Evolutionary conservation across 148 eudicot species (phyloP).

Genomic region (Vaccinium macrocarpon): DNA sequence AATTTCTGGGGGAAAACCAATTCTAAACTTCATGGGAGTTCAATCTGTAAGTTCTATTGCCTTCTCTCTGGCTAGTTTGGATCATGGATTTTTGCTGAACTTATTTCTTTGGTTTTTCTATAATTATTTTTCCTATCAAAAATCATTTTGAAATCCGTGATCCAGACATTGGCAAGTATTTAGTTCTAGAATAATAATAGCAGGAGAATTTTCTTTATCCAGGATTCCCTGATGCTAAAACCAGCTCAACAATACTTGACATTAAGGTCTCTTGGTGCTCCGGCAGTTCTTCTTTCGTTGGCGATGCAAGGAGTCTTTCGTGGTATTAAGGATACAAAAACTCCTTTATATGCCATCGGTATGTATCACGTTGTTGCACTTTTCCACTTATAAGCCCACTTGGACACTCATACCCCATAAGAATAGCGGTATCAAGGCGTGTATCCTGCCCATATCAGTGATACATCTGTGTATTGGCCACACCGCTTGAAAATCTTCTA

Average conservation of each 20-base stretch:
- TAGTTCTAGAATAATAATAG: background rate
- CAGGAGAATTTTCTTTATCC: background rate
- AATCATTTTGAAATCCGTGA: background rate
- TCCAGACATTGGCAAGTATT: background rate
- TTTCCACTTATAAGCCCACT: background rate
- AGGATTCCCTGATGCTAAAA: constrained; percentile 68
- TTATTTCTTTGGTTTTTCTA: background rate
- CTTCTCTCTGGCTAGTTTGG: background rate
- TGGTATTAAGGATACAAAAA: constrained; percentile 78
- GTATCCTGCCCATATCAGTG: background rate
- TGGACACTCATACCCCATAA: background rate
- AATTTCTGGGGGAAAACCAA: constrained; percentile 51
- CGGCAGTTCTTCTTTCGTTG: constrained; percentile 82
- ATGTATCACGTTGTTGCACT: constrained; percentile 9
- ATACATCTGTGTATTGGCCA: too few relatives aligned
- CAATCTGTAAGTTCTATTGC: constrained; percentile 26
- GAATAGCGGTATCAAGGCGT: background rate
- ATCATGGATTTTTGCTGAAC: background rate
- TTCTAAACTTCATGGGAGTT: constrained; percentile 68
- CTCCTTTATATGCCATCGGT: constrained; percentile 80
- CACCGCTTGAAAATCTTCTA: too few relatives aligned
- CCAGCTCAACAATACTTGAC: constrained; percentile 65
- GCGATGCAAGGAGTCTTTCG: constrained; percentile 92
- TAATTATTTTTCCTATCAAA: background rate
- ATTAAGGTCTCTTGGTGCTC: constrained; percentile 77